A percentile compares a stretch with the other conserved stretches of the same genome.
Evolutionary conservation across 176 grass and related monocot species (phyloP).

Genomic region (Areca catechu): DNA sequence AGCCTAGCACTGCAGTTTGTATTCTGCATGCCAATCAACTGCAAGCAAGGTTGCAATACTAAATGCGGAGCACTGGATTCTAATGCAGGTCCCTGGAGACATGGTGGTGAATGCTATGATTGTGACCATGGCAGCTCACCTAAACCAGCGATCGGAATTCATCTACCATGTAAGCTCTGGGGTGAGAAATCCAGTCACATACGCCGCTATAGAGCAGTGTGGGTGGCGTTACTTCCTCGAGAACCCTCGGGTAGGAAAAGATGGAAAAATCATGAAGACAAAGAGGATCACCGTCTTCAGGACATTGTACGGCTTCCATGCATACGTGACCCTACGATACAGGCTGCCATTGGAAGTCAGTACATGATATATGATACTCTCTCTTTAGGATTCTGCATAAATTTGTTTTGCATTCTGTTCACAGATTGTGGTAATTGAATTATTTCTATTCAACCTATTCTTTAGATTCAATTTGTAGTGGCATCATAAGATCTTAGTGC

Average conservation of each 20-base stretch:
- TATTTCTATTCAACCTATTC: too few species aligned
- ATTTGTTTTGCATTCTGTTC: too few species aligned
- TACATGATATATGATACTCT: too few species aligned
- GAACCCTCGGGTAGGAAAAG: slow-evolving; percentile 51
- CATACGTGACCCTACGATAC: slow-evolving; percentile 60
- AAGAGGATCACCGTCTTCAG: slow-evolving; percentile 47
- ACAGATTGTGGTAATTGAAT: too few species aligned
- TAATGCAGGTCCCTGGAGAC: slow-evolving; percentile 67
- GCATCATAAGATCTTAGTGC: too few species aligned
- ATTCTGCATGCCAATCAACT: not conserved
- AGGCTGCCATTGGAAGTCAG: slow-evolving; percentile 56
- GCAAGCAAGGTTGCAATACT: not conserved
- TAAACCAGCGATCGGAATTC: not conserved
- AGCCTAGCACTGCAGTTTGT: too few species aligned
- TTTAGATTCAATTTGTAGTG: too few species aligned
- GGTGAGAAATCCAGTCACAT: slow-evolving; percentile 51
- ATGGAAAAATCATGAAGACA: slow-evolving; percentile 41
- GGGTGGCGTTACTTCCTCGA: slow-evolving; percentile 47
- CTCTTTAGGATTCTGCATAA: too few species aligned
- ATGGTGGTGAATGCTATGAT: slow-evolving; percentile 91
- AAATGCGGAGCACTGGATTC: not conserved
- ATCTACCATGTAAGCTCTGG: slow-evolving; percentile 54
- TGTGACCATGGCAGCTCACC: slow-evolving; percentile 41
- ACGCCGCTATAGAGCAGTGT: slow-evolving; percentile 35
- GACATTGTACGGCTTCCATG: slow-evolving; percentile 30